phyloP scores from a whole-genome alignment of 345 rosid species.

The Crucihimalaya himalaica region DNA sequence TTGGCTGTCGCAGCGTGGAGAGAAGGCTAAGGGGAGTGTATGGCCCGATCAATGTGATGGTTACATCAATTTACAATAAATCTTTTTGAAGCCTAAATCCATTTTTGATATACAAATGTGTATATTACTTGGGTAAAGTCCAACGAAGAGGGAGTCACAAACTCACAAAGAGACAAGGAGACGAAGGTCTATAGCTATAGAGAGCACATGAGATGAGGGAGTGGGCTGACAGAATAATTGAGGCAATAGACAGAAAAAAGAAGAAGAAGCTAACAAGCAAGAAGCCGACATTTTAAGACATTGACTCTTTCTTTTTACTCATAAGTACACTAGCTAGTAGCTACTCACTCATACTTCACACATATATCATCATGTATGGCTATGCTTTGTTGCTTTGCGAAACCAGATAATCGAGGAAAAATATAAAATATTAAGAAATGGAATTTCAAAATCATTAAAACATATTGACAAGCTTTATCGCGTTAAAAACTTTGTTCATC shows the following conservation, averaged over 20 bases:
- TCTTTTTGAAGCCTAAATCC: neutral
- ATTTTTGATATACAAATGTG: neutral
- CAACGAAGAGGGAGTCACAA: slow-evolving; percentile 20
- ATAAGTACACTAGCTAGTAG: neutral
- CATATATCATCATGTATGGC: slow-evolving; percentile 6
- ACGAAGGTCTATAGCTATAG: slow-evolving; percentile 1
- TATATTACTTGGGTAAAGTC: slow-evolving; percentile 11
- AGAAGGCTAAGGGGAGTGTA: neutral
- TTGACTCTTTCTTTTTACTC: slow-evolving; percentile 13
- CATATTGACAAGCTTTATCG: neutral
- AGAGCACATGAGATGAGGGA: slow-evolving; percentile 34
- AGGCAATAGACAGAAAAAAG: neutral
- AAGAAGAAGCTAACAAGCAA: slow-evolving; percentile 15
- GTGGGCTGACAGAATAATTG: slow-evolving; percentile 26
- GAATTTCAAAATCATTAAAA: neutral
- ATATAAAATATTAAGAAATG: neutral
- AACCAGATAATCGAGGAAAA: neutral
- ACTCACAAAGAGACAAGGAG: slow-evolving; percentile 24
- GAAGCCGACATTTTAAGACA: slow-evolving; percentile 9
- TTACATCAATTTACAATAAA: slow-evolving; percentile 10
- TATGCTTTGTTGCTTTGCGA: neutral
- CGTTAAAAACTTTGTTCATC: no score
- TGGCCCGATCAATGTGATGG: slow-evolving; percentile 13
- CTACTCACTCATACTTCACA: slow-evolving; percentile 19
- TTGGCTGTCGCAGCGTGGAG: neutral